Conservation (phyloP, 306 rosid species). For the Dalbergia oliveri region DNA sequence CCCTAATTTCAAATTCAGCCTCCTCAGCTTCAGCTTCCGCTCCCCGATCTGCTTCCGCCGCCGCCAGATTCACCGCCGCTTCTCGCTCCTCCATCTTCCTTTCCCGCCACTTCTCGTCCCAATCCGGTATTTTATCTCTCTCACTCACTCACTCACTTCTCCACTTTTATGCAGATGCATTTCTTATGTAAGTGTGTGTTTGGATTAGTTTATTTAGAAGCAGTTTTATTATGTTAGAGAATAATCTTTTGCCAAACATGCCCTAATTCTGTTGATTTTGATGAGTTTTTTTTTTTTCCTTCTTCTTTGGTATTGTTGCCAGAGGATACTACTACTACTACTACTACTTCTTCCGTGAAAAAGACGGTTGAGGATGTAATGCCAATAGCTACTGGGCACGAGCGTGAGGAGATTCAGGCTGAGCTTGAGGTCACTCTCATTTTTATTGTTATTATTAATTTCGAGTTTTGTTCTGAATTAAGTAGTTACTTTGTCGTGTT, state of each 20-base stretch:
- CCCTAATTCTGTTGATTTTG: not conserved
- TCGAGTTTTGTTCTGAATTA: not conserved
- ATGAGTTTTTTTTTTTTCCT: not conserved
- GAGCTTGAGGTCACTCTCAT: slow-evolving; percentile 65
- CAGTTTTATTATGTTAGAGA: not conserved
- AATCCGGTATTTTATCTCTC: slow-evolving; percentile 56
- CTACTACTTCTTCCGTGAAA: slow-evolving; percentile 43
- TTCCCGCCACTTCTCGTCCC: slow-evolving; percentile 57
- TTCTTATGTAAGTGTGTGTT: not conserved
- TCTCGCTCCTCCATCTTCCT: slow-evolving; percentile 22
- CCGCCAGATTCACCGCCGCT: slow-evolving; percentile 46
- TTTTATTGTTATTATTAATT: not conserved
- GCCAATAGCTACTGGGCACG: slow-evolving; percentile 97
- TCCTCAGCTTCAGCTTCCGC: slow-evolving; percentile 41
- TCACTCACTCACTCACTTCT: not conserved
- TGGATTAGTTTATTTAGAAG: not conserved
- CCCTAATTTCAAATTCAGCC: slow-evolving; percentile 54
- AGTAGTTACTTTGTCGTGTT: not conserved
- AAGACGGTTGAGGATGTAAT: slow-evolving; percentile 84
- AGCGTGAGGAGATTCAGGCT: slow-evolving; percentile 93
- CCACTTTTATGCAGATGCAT: not conserved
- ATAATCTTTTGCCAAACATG: not conserved
- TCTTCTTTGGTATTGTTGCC: not conserved
- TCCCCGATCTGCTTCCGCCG: slow-evolving; percentile 59
- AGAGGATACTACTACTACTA: slow-evolving; percentile 47